Evolutionary conservation across 345 rosid genomes (phyloP), one percentile per base, ranked within the genome.

Genomic region (Citrus sinensis): DNA sequence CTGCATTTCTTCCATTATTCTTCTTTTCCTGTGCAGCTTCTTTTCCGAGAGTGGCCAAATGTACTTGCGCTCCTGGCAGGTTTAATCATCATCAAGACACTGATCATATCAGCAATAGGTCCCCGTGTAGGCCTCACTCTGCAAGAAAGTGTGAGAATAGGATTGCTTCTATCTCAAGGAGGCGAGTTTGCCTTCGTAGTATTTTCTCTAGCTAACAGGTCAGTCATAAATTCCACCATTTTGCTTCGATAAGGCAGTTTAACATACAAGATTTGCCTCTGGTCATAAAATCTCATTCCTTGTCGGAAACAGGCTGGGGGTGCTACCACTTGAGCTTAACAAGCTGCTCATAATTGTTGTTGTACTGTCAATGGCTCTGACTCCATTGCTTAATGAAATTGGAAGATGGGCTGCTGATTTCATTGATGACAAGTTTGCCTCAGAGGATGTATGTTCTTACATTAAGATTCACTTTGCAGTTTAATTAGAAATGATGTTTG

Each of bases 141-240:
- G 35, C 94, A 88, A 86, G 98, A 95, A 89, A 95, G 99, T 55
- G 89, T 95, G 76, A 87, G 99, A 89, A 82, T 93, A 25, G 98
- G 99, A 34, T 87, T 95, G 79, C 94, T 95, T 82, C 89, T 93
- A 59, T 95, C 99, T 32, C 99, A 95, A 82, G 99, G 99, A 87
- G 99, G 99, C 49, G 98, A 95, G 85, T 95, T 95, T 72, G 99
- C 92, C 42, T 95, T 95, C 49, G 98, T 95, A 42, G 99, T 95
- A 24, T 95, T 95, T 81, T 93, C 98, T 83, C 84, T 95, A 60
- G 98, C 99, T 65, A 95, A 95, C 91, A 87, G 97, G 99, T 93
- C 59, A 9, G 85, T 76, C 65, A 25, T 30, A 46, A 37, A 66
- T 35, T 80, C 32, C 73, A 54, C 71, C 35, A 30, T 11, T 74